Percentiles rank a stretch among this genome's conserved stretches.
Conservation (phyloP, 2,329 filamentous ascomycete genomes). For the Talaromyces sp. region DNA sequence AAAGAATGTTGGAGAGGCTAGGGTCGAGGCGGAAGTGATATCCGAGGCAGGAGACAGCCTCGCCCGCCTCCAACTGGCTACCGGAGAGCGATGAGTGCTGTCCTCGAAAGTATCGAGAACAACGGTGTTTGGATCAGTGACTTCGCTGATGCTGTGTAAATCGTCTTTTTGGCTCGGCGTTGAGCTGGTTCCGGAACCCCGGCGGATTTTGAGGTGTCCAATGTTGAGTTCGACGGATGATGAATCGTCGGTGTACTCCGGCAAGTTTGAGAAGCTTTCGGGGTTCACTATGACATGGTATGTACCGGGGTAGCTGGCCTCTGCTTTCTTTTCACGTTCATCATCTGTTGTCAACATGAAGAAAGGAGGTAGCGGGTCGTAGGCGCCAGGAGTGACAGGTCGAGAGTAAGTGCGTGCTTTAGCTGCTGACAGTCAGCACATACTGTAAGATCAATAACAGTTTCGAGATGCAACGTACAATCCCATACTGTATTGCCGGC, state of each 20-base stretch:
- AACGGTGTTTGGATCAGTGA: slow-evolving; percentile 47
- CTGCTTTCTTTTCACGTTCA: slow-evolving; percentile 56
- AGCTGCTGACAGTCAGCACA: slow-evolving; percentile 7
- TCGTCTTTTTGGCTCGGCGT: slow-evolving; percentile 30
- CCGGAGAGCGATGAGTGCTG: slow-evolving; percentile 30
- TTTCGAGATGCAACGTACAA: slow-evolving; percentile 39
- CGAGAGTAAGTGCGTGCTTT: slow-evolving; percentile 17
- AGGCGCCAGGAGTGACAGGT: slow-evolving; percentile 28
- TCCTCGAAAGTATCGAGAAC: slow-evolving; percentile 52
- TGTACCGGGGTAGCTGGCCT: slow-evolving; percentile 49
- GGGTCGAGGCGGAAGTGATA: slow-evolving; percentile 27
- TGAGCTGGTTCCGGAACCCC: slow-evolving; percentile 28
- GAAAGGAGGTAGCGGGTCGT: slow-evolving; percentile 54
- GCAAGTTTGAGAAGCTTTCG: slow-evolving; percentile 50
- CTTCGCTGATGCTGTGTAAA: slow-evolving; percentile 22
- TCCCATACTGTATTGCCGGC: slow-evolving; percentile 56
- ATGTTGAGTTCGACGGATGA: slow-evolving; percentile 28
- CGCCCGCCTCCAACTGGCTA: slow-evolving; percentile 29
- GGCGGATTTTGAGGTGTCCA: slow-evolving; percentile 22
- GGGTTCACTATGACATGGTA: slow-evolving; percentile 55
- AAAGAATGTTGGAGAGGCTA: slow-evolving; percentile 25
- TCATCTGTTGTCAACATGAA: slow-evolving; percentile 53
- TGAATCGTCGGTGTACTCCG: slow-evolving; percentile 47
- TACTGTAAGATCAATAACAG: not conserved
- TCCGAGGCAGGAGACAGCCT: slow-evolving; percentile 36